These are phyloP conservation scores for Xylariomycetidae sp. DNA, from an alignment of 2,329 filamentous ascomycete genomes.

Conservation along the genomic window DNA sequence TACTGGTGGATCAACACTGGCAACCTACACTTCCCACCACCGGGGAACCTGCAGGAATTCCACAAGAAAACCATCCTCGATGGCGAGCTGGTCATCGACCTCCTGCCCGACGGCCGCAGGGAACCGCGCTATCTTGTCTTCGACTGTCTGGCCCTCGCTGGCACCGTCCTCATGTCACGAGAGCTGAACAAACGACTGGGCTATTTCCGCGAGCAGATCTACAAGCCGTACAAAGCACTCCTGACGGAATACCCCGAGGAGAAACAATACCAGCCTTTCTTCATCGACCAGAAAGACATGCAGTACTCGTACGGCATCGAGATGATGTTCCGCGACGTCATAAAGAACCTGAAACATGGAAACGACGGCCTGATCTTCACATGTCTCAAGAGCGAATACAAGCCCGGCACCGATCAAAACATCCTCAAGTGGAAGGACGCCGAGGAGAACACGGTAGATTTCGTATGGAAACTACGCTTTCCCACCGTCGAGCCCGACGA, in stretches of 20 bases:
- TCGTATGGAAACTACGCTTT: conserved; percentile 74
- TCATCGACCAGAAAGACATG: conserved; percentile 82
- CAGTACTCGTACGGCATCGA: conserved; percentile 84
- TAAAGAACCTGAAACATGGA: conserved; percentile 81
- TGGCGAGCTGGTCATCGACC: conserved; percentile 88
- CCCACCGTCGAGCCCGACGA: conserved; percentile 64
- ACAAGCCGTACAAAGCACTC: conserved; percentile 63
- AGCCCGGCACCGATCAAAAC: conserved; percentile 83
- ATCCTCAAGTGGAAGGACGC: conserved; percentile 99
- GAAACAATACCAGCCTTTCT: conserved; percentile 67
- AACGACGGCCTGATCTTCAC: conserved; percentile 98
- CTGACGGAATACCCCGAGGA: conserved; percentile 66
- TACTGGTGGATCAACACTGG: conserved; percentile 76
- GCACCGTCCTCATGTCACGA: conserved; percentile 68
- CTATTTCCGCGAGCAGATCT: conserved; percentile 75
- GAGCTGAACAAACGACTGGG: conserved; percentile 85
- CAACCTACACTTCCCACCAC: conserved; percentile 75
- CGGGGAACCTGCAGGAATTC: conserved; percentile 59
- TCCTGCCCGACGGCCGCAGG: conserved; percentile 58
- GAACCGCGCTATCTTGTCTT: conserved; percentile 87
- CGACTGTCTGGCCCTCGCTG: conserved; percentile 82
- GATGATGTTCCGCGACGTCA: conserved; percentile 85
- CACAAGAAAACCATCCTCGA: conserved; percentile 82
- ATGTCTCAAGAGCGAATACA: conserved; percentile 82
- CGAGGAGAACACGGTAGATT: conserved; percentile 92